A percentile compares a stretch with the other conserved stretches of the same genome.
Evolutionary conservation across 2,329 filamentous ascomycete species (phyloP).

Genomic region (Epichloe aotearoae): DNA sequence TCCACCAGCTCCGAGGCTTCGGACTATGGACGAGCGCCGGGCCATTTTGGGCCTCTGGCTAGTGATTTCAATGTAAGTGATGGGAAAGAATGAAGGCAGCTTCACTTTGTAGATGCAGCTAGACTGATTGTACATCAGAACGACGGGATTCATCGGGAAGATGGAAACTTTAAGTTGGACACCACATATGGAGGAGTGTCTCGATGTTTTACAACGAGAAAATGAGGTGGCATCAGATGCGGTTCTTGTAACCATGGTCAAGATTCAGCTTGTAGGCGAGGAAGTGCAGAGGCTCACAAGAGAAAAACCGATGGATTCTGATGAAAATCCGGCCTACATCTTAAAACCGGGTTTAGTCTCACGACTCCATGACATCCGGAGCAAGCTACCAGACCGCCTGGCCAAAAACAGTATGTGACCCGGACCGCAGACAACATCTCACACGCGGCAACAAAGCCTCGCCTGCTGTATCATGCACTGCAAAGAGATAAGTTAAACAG

Average conservation of each 20-base stretch:
- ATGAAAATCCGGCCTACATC: conserved; percentile 18
- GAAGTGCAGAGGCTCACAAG: conserved; percentile 21
- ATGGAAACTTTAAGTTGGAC: conserved; percentile 44
- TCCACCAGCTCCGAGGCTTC: conserved; percentile 15
- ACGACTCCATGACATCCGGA: conserved; percentile 15
- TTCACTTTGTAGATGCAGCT: no score
- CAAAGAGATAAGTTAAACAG: no score
- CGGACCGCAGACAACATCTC: background rate
- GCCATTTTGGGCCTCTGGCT: conserved; percentile 35
- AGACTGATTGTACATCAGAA: conserved; percentile 11
- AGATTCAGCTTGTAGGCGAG: conserved; percentile 27
- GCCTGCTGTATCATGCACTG: no score
- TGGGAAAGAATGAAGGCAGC: no score
- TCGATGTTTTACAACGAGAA: conserved; percentile 30
- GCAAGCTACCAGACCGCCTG: conserved; percentile 12
- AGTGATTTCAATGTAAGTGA: conserved; percentile 21
- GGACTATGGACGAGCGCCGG: conserved; percentile 37
- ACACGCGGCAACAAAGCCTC: no score
- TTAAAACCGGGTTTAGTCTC: conserved; percentile 19
- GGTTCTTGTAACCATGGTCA: conserved; percentile 25
- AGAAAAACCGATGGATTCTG: conserved; percentile 16
- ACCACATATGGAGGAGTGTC: conserved; percentile 42
- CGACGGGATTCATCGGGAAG: conserved; percentile 28
- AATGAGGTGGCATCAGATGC: conserved; percentile 36
- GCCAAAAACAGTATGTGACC: conserved; percentile 15